Evolutionary conservation across 208 protist genomes (phyloP).

Genomic region (Leishmania guyanensis): DNA sequence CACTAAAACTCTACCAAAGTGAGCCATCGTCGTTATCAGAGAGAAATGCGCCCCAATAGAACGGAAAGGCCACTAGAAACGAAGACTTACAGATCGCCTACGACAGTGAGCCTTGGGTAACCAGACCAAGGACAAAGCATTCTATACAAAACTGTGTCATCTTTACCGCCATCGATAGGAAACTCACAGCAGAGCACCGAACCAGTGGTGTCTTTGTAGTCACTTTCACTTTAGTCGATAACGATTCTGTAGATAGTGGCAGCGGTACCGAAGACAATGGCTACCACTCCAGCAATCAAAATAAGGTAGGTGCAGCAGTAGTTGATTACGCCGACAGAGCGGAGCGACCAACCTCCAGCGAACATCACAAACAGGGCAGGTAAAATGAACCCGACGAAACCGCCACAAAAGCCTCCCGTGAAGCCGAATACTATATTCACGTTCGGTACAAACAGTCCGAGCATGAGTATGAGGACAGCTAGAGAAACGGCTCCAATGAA

Average conservation of each 20-base stretch:
- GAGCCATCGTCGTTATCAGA: not conserved
- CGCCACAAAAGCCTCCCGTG: slow-evolving; percentile 52
- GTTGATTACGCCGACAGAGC: slow-evolving; percentile 41
- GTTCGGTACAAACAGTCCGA: slow-evolving; percentile 65
- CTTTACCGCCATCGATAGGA: not conserved
- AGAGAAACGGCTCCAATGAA: slow-evolving; percentile 24
- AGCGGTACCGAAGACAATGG: slow-evolving; percentile 56
- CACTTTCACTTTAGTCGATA: slow-evolving; percentile 1
- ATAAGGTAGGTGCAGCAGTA: slow-evolving; percentile 53
- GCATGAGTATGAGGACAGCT: slow-evolving; percentile 38
- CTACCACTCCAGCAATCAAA: slow-evolving; percentile 55
- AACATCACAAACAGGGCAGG: slow-evolving; percentile 69
- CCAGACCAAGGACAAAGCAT: not conserved
- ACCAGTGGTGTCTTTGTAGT: not conserved
- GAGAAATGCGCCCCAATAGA: not conserved
- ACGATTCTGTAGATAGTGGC: slow-evolving; percentile 48
- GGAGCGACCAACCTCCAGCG: slow-evolving; percentile 40
- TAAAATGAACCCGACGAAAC: slow-evolving; percentile 69
- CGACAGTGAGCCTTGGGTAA: not conserved
- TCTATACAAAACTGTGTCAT: not conserved
- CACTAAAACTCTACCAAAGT: not conserved
- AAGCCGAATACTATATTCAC: slow-evolving; percentile 77
- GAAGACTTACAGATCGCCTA: not conserved
- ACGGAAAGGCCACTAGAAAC: no score
- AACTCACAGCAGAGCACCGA: not conserved